Percentiles rank a stretch among this genome's conserved stretches.
phyloP scores from a whole-genome alignment of 805 yeast genomes.

The Myxozyma monticola region DNA sequence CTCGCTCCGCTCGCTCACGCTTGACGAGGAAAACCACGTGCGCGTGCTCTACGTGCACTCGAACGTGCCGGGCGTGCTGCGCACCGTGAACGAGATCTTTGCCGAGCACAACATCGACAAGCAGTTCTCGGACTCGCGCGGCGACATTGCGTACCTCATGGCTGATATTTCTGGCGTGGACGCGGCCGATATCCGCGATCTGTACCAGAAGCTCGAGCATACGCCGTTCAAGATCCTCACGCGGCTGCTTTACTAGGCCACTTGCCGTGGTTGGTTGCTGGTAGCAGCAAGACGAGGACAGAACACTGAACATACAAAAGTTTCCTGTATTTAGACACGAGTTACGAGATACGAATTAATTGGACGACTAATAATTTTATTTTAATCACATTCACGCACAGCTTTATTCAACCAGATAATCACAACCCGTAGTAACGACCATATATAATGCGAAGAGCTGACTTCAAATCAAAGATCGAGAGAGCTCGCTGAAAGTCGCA shows the following conservation, averaged over 20 bases:
- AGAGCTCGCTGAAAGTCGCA: no score
- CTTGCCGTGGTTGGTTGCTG: neutral
- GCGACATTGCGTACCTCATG: slow-evolving; percentile 95
- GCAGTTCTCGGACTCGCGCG: slow-evolving; percentile 96
- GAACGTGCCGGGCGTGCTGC: slow-evolving; percentile 98
- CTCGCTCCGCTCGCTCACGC: slow-evolving; percentile 78
- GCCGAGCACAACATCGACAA: slow-evolving; percentile 95
- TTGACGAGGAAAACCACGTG: slow-evolving; percentile 78
- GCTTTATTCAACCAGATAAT: no score
- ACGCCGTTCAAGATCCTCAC: slow-evolving; percentile 90
- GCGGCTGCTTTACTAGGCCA: slow-evolving; percentile 72
- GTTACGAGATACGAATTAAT: no score
- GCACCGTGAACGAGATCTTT: slow-evolving; percentile 93
- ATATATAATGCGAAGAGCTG: no score
- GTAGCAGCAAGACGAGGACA: neutral
- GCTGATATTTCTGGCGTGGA: slow-evolving; percentile 92
- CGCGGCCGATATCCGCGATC: slow-evolving; percentile 74
- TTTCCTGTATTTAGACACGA: no score
- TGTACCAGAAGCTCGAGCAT: slow-evolving; percentile 80
- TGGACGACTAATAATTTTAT: no score
- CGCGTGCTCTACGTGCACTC: slow-evolving; percentile 95
- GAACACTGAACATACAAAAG: neutral
- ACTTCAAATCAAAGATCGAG: no score
- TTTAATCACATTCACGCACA: no score
- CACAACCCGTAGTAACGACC: no score